phyloP scores from a whole-genome alignment of 75 land plant genomes.

The Adiantum capillusveneris region DNA sequence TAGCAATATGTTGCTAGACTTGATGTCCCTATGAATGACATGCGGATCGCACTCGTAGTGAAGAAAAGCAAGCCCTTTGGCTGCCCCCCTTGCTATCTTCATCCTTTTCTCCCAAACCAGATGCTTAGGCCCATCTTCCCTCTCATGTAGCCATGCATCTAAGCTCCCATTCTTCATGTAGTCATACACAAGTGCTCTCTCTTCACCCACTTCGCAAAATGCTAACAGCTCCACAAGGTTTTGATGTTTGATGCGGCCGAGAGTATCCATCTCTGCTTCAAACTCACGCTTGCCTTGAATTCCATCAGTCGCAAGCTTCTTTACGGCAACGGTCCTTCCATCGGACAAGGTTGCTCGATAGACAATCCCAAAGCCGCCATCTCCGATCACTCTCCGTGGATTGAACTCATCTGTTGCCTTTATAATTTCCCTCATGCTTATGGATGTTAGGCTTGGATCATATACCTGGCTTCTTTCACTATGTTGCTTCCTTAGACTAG shows the following conservation, averaged over 20 bases:
- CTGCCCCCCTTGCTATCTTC: conserved; percentile 47
- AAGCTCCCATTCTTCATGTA: conserved; percentile 66
- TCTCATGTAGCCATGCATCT: conserved; percentile 49
- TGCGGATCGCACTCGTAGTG: conserved; percentile 20
- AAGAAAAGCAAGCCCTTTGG: conserved; percentile 19
- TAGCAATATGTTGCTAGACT: conserved; percentile 1
- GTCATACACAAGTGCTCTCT: conserved; percentile 70
- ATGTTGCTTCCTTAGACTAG: background rate
- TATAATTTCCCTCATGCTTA: conserved; percentile 21
- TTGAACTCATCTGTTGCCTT: conserved; percentile 48
- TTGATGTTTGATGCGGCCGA: conserved; percentile 57
- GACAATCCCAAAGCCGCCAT: conserved; percentile 55
- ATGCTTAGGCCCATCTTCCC: conserved; percentile 8
- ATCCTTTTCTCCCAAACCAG: conserved; percentile 54
- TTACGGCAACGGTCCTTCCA: conserved; percentile 59
- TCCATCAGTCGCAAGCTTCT: conserved; percentile 13
- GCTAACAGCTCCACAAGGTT: conserved; percentile 71
- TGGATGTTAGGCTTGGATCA: conserved; percentile 11
- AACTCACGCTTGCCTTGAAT: conserved; percentile 49
- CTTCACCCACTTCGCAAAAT: conserved; percentile 39
- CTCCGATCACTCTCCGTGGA: conserved; percentile 36
- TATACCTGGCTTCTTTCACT: background rate
- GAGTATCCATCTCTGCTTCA: conserved; percentile 79
- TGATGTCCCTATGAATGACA: conserved; percentile 23
- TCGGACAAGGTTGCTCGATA: conserved; percentile 36